Conservation (phyloP, 2,329 filamentous ascomycete species). For the Cordyceps fumosorosea region DNA sequence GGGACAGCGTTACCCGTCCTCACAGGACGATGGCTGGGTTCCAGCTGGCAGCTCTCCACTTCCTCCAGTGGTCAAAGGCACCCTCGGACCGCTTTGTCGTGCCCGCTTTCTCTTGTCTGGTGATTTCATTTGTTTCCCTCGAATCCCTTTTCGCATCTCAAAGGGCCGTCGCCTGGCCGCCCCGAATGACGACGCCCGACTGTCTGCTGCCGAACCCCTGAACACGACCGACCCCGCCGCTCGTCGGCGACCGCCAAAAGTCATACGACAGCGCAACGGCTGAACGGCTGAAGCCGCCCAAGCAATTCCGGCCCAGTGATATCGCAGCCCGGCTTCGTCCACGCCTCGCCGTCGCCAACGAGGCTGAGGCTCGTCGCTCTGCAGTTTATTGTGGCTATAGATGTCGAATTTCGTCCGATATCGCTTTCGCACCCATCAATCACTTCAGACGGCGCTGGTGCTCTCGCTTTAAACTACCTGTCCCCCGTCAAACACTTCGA, state of each 20-base stretch:
- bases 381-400: not conserved
- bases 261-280: not conserved
- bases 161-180: constrained; percentile 2
- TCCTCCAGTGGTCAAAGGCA: not conserved
- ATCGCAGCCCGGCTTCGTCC: not conserved
- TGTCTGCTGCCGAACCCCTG: not conserved
- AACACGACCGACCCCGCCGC: not conserved
- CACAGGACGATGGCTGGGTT: not conserved
- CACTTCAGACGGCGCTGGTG: not conserved
- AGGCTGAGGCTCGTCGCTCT: not conserved
- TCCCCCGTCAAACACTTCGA: not conserved
- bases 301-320: constrained; percentile 1
- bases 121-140: not conserved
- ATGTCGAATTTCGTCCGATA: not conserved
- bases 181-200: not conserved
- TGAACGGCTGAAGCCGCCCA: not conserved
- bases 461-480: not conserved
- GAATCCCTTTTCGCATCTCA: not conserved
- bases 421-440: not conserved
- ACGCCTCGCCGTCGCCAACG: not conserved
- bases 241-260: not conserved
- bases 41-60: constrained; percentile 11
- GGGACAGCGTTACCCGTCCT: not conserved
- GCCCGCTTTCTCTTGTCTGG: constrained; percentile 1
- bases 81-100: not conserved